phyloP scores from a whole-genome alignment of 2,329 filamentous ascomycete genomes.

The Fusarium sp. region DNA sequence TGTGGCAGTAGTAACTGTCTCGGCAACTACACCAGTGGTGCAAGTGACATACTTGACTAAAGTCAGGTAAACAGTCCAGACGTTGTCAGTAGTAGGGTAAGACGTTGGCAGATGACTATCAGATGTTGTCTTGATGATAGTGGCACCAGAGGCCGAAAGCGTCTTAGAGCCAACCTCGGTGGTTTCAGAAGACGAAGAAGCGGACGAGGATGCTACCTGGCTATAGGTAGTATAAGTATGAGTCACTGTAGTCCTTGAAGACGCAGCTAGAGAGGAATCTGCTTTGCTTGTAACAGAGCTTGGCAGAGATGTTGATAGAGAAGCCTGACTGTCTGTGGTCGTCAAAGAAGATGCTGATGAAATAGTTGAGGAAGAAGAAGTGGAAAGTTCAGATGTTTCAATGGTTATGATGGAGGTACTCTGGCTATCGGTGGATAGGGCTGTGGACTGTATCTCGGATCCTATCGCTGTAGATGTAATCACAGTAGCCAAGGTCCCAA shows the following conservation, averaged over 20 bases:
- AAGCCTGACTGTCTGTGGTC: not conserved
- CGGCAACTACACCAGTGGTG: not conserved
- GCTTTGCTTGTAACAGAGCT: not conserved
- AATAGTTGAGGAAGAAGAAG: not conserved
- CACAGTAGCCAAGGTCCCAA: not conserved
- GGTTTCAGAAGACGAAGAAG: not conserved
- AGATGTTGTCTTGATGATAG: not conserved
- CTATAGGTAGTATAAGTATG: not conserved
- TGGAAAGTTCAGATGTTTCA: not conserved
- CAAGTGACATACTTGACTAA: not conserved
- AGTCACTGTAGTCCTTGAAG: not conserved
- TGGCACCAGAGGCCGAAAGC: not conserved
- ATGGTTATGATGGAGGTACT: accelerated
- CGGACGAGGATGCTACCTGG: accelerated
- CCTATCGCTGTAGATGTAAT: not conserved
- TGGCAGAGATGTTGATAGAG: not conserved
- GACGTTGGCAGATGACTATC: not conserved
- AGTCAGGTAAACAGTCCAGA: not conserved
- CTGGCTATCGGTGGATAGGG: not conserved
- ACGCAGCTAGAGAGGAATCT: not conserved
- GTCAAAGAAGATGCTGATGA: accelerated
- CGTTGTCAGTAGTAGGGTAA: not conserved
- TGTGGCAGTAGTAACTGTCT: not conserved
- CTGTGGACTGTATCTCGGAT: not conserved
- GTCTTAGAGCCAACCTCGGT: not conserved